phyloP scores from a whole-genome alignment of 2,329 filamentous ascomycete genomes.

The Fusarium acutatum region DNA sequence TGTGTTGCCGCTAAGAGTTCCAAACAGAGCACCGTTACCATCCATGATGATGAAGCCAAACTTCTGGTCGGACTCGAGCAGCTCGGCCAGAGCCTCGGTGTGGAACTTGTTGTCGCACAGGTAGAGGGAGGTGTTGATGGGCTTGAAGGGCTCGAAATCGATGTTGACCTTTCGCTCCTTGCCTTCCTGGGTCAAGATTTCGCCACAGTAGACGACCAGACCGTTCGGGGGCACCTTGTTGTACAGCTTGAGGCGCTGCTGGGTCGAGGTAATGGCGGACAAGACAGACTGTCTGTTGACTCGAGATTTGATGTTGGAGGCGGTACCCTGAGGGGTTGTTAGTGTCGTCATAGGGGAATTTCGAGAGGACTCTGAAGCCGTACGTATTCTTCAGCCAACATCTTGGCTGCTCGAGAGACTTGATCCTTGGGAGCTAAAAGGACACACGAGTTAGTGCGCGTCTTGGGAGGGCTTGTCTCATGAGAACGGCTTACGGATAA shows the following conservation, averaged over 20 bases:
- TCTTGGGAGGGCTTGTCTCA: slow-evolving; percentile 17
- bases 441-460: slow-evolving; percentile 37
- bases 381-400: slow-evolving; percentile 99
- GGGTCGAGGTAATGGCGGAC: slow-evolving; percentile 97
- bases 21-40: slow-evolving; percentile 96
- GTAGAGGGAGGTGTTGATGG: slow-evolving; percentile 99
- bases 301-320: slow-evolving; percentile 99
- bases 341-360: slow-evolving; percentile 12
- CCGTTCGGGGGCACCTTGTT: slow-evolving; percentile 99
- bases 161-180: slow-evolving; percentile 99
- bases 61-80: slow-evolving; percentile 98
- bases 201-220: slow-evolving; percentile 98
- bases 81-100: slow-evolving; percentile 94
- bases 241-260: slow-evolving; percentile 98
- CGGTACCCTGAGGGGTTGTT: slow-evolving; percentile 76
- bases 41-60: slow-evolving; percentile 99
- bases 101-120: slow-evolving; percentile 99
- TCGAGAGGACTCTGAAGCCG: slow-evolving; percentile 43
- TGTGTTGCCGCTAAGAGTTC: slow-evolving; percentile 96
- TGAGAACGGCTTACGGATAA: slow-evolving; percentile 78
- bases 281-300: slow-evolving; percentile 98
- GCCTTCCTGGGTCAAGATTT: slow-evolving; percentile 98
- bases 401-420: slow-evolving; percentile 94
- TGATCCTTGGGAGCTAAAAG: slow-evolving; percentile 91
- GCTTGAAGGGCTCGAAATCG: slow-evolving; percentile 99